Base-by-base conservation (phyloP, 2,329 filamentous ascomycete genomes). In the Calonectria crousiana region DNA sequence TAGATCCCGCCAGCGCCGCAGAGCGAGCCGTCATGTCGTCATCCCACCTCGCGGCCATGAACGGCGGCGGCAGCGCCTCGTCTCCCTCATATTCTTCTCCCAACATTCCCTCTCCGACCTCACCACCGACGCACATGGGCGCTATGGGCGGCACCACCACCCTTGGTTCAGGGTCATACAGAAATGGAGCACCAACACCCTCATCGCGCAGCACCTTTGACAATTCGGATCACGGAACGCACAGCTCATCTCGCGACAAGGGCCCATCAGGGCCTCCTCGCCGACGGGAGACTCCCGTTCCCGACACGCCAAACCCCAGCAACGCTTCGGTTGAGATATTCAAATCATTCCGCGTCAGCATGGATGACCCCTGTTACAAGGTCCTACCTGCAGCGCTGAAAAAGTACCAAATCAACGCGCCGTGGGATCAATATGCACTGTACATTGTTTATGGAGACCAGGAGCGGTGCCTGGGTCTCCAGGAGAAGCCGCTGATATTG, bases 361-460 rank as follows among this genome's bases (percentile, higher is more conserved):
- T 98, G 91, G 97, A 99, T 79, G 97, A 99, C 82, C 97, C 97
- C 3, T 99, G 97, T 86, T 94, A 98, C 87, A 98, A 98, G 84
- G 97, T 99, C 34, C 89, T 99, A 2, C 97, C 97, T 1, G 97
- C 97, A 20, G 97, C 97, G 3, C 90, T 99, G 23, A 97, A 97
- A 84, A 98, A 98, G 84, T 99, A 99, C 86, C 97, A 98, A 83
- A 99, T 99, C 87, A 96, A 97, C 78, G 96, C 96, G 28, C 96
- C 98, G 66, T 98, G 96, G 94, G 95, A 97, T 79, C 95, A 98
- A 82, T 99, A 99, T 83, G 96, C 97, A 0, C 88, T 99, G 38
- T 99, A 98, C 83, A 99, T 99, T 83, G 97, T 99, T 5, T 98
- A 98, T 80, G 97, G 97, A n/a, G 96, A 98, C 81, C 95, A 98